Base-by-base conservation (phyloP, 2,329 filamentous ascomycete species). In the Clonostachys solani region DNA sequence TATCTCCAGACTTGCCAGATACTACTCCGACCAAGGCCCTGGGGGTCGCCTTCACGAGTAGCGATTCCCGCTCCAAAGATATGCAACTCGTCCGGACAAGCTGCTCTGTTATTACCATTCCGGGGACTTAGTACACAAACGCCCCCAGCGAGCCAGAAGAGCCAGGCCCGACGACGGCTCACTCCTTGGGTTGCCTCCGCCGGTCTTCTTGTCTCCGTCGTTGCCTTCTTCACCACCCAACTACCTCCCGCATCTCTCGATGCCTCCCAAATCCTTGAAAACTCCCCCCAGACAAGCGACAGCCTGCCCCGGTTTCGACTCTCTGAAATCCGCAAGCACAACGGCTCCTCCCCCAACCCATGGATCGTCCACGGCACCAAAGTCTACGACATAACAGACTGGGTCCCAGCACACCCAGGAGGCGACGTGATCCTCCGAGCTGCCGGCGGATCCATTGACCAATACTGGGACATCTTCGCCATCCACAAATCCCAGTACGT, bases 301-400 rank as follows among this genome's bases (percentile, higher is more conserved):
- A 38, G 17, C 36, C 59, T 77, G 3, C 76, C 76, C 13, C 69
- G 72, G 5, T 80, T 70, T 54, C 71, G 73, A 33, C 66, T 82
- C 13, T 60, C 69, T 12, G 75, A 81, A 47, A 61, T 82, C 42
- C 74, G 72, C 43, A 64, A 74, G 44, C 78, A 82, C 52, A 73
- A 77, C n/a, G 66, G 67, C 16, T 67, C 69, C 17, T 78, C 81
- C 0, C 58, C 71, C 2, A 63, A 69, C 10, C 82, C 82, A 3
- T 87, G 84, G 84, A 77, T 87, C 5, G 80, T 78, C n/a, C 73
- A 74, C 46, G 79, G 73, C 19, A 78, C 80, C 58, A 79, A 80
- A 48, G 82, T 87, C 17, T 87, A 87, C 69, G 79, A 87, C 56
- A 87, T 87, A 45, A 87, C 83, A 1, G 80, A 86, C 44, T 87